Conservation (phyloP, 371 early-diverging fungal genomes). For the Sporodiniella umbellata region DNA sequence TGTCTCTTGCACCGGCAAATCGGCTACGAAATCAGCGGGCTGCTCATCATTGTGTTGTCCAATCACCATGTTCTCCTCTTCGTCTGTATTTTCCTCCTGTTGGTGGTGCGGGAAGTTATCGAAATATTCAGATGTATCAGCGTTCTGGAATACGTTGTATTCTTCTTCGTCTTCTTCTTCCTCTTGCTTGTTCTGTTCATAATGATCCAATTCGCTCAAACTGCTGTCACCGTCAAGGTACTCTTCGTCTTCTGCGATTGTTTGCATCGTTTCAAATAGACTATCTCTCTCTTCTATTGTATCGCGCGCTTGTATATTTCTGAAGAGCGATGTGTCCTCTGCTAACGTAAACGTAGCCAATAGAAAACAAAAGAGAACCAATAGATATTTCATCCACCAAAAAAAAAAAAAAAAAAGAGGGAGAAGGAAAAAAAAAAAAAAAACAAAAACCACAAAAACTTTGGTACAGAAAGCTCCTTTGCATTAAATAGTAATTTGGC, state of each 20-base stretch:
- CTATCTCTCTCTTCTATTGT: constrained; percentile 14
- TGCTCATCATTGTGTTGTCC: constrained; percentile 5
- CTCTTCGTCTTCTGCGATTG: constrained; percentile 5
- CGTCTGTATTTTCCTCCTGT: background rate
- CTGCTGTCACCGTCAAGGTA: constrained; percentile 6
- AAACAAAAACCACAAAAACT: no score
- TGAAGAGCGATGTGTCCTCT: constrained; percentile 16
- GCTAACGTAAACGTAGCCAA: background rate
- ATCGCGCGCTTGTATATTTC: constrained; percentile 4
- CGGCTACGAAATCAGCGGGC: constrained; percentile 1
- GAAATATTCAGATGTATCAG: constrained; percentile 16
- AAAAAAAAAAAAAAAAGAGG: background rate
- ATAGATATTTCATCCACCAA: background rate
- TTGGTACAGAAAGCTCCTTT: no score
- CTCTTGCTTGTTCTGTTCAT: background rate
- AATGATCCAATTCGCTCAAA: constrained; percentile 1
- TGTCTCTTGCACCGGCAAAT: background rate
- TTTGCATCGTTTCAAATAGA: constrained; percentile 17
- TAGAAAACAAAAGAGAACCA: background rate
- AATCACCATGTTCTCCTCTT: constrained; percentile 2
- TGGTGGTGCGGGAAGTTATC: constrained; percentile 13
- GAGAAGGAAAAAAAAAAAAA: no score
- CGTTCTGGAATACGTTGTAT: constrained; percentile 14
- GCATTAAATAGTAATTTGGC: no score
- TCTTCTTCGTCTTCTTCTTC: constrained; percentile 11